phyloP scores from a whole-genome alignment of 2,329 filamentous ascomycete species.

The Hymenoscyphus occultus region DNA sequence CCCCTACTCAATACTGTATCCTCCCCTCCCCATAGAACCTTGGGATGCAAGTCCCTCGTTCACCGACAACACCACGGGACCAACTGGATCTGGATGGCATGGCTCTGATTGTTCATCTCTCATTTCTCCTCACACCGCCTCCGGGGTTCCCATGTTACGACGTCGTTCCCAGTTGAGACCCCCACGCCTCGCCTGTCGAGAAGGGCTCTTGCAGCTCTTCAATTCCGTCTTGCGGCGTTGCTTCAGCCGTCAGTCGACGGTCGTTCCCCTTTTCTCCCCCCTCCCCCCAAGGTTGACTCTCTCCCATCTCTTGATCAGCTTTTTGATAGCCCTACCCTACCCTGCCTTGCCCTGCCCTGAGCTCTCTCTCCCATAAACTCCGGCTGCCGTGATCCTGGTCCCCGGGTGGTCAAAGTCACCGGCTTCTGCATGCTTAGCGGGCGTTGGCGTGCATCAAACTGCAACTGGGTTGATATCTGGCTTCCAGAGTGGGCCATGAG shows the following conservation, averaged over 20 bases:
- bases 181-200: neutral
- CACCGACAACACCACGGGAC: constrained; percentile 1
- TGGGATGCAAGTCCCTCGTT: neutral
- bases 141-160: neutral
- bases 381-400: neutral
- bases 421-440: neutral
- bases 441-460: constrained; percentile 8
- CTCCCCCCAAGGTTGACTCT: neutral
- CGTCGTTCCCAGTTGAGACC: neutral
- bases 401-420: constrained; percentile 1
- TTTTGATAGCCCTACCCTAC: neutral
- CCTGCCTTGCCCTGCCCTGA: no score
- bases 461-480: constrained; percentile 6
- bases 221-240: neutral
- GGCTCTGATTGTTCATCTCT: neutral
- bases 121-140: neutral
- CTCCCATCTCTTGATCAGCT: neutral
- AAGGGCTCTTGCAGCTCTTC: neutral
- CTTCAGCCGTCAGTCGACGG: neutral
- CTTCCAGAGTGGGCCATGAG: constrained; percentile 9
- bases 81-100: neutral
- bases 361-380: neutral
- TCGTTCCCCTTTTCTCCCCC: neutral
- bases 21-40: neutral
- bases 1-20: no score